Evolutionary conservation across 78 protist genomes (phyloP), one percentile per base, ranked within the genome.

Genomic region (Dictyostelium brefeldianum): DNA sequence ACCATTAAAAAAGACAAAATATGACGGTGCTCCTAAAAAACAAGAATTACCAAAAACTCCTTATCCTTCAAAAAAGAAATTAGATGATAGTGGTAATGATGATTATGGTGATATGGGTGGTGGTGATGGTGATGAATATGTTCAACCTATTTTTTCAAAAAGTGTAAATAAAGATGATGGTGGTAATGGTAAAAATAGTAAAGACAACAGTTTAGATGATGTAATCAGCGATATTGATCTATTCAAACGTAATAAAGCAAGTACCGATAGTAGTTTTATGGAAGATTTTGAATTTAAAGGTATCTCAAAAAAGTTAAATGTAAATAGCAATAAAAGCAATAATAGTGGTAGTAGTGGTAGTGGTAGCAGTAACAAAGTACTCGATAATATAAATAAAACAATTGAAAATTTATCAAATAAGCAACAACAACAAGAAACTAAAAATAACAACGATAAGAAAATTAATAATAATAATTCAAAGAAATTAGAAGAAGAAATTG

Each of bases 231-330:
- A 73, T 73, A 73, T 43, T n/a, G 79, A 46, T 0, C 46, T 29
- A 20, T 25, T 62, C 27, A 62, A 17, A 11, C 41, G 27, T 46
- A 73, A 67, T 67, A 3, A 29, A 14, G 36, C 31, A 9, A 22
- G 8, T 29, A 31, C 18, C 1, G n/a, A 27, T 64, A 64, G 25
- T 1, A 41, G 46, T 27, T n/a, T 73, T 73, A 29, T 73, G 51
- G 79, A 73, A 8, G 79, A 73, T 73, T 36, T 46, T 46, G 59
- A 73, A 46, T 73, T 43, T 46, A 73, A 73, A 46, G 79, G 56
- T 43, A 73, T 17, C 7, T 59, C n/a, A 59, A 59, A 36, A 36
- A 36, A 36, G 2, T 36, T 2, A 36, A 36, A 36, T 36, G 43
- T 36, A 36, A 36, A 36, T 70, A 36, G 27, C 15, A 77, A 50